A percentile compares a stretch with the other conserved stretches of the same genome.
Conservation (phyloP, 2,329 filamentous ascomycete species). For the Rugonectria rugulosa region DNA sequence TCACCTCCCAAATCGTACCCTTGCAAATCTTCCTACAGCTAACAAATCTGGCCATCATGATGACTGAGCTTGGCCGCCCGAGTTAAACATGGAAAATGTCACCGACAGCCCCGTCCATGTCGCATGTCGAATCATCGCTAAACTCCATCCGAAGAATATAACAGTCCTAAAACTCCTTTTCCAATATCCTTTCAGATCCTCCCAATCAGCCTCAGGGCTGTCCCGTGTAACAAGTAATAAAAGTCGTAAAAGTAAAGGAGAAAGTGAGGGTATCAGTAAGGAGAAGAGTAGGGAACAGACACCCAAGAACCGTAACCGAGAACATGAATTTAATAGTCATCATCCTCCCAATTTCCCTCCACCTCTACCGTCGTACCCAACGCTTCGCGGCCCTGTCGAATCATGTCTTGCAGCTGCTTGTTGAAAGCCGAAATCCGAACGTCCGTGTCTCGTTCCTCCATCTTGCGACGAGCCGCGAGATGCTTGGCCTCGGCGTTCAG, state of each 20-base stretch:
- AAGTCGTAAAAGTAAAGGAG: slow-evolving; percentile 9
- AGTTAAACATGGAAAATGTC: slow-evolving; percentile 9
- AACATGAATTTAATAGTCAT: slow-evolving; percentile 37
- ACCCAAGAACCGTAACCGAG: neutral
- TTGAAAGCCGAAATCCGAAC: slow-evolving; percentile 82
- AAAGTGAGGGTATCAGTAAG: slow-evolving; percentile 20
- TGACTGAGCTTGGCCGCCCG: neutral
- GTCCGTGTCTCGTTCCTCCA: slow-evolving; percentile 81
- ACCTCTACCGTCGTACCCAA: slow-evolving; percentile 78
- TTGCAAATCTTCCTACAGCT: neutral
- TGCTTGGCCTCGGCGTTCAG: slow-evolving; percentile 73
- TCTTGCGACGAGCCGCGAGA: slow-evolving; percentile 74
- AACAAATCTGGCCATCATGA: neutral
- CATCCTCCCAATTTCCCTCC: slow-evolving; percentile 53
- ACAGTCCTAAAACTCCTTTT: slow-evolving; percentile 12
- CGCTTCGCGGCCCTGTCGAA: slow-evolving; percentile 86
- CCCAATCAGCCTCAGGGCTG: neutral
- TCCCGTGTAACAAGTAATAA: neutral
- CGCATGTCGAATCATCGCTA: neutral
- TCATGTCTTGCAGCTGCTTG: slow-evolving; percentile 82
- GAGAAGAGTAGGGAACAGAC: slow-evolving; percentile 2
- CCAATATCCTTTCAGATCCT: slow-evolving; percentile 3
- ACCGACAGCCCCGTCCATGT: neutral
- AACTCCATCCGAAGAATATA: slow-evolving; percentile 4
- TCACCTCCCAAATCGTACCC: too few relatives aligned